A percentile compares a stretch with the other conserved stretches of the same genome.
phyloP scores from a whole-genome alignment of 2,329 filamentous ascomycete genomes.

The Ascocoryne sarcoides region DNA sequence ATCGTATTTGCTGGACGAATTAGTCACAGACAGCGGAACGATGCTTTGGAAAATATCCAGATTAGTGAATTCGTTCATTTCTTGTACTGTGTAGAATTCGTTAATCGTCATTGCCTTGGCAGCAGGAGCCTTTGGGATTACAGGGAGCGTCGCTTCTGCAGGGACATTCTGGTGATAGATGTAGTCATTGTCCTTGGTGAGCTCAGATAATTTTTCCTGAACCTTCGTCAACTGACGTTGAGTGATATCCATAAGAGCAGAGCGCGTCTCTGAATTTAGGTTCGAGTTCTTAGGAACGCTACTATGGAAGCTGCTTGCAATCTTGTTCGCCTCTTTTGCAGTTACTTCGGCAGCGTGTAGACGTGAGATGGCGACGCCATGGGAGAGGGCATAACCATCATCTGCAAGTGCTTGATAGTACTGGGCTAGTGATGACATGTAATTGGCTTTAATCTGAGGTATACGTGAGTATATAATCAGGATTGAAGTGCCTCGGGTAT shows the following conservation, averaged over 20 bases:
- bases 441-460: slow-evolving; percentile 69
- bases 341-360: slow-evolving; percentile 72
- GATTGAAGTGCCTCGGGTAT: too few species aligned
- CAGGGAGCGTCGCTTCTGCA: slow-evolving; percentile 68
- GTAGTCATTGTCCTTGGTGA: slow-evolving; percentile 91
- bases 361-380: slow-evolving; percentile 76
- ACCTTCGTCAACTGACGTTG: slow-evolving; percentile 75
- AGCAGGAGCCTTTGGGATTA: slow-evolving; percentile 84
- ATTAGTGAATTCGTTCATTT: slow-evolving; percentile 93
- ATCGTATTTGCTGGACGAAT: slow-evolving; percentile 93
- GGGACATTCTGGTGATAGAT: slow-evolving; percentile 95
- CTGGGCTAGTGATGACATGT: slow-evolving; percentile 79
- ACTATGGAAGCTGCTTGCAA: slow-evolving; percentile 71
- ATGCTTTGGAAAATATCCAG: slow-evolving; percentile 97
- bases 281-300: slow-evolving; percentile 76
- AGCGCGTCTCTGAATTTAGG: slow-evolving; percentile 68
- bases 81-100: slow-evolving; percentile 92
- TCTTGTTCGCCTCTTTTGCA: slow-evolving; percentile 68
- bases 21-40: slow-evolving; percentile 89
- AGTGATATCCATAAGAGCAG: slow-evolving; percentile 66
- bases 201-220: slow-evolving; percentile 68
- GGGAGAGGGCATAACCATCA: slow-evolving; percentile 76
- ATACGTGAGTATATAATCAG: too few species aligned
- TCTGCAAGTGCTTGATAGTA: slow-evolving; percentile 92
- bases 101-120: slow-evolving; percentile 96